phyloP scores from a whole-genome alignment of 129 eudicot species.

The Flaveria ramosissima region DNA sequence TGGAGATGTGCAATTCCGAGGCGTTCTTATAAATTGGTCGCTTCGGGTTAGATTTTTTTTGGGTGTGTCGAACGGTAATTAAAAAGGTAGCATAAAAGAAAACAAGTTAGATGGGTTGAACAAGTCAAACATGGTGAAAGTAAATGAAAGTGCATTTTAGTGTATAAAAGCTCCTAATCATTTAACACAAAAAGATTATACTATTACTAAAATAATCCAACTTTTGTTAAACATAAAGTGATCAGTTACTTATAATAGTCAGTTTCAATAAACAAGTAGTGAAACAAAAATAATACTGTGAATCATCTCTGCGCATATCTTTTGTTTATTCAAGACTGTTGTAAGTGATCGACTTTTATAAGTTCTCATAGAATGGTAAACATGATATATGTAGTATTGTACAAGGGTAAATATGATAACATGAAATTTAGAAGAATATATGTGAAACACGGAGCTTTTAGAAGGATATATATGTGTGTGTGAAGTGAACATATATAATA shows the following conservation, averaged over 20 bases:
- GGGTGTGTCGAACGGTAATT: background rate
- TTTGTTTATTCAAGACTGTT: background rate
- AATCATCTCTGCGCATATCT: background rate
- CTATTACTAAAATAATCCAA: too few relatives aligned
- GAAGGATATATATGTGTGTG: background rate
- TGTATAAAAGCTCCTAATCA: background rate
- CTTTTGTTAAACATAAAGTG: background rate
- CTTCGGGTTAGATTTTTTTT: background rate
- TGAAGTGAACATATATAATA: conserved; percentile 26
- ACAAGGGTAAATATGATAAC: background rate
- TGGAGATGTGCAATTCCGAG: background rate
- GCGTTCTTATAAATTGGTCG: background rate
- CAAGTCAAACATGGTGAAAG: background rate
- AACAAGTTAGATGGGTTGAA: background rate
- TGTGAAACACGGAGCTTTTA: background rate
- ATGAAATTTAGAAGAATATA: background rate
- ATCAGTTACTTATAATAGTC: background rate
- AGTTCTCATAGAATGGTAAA: background rate
- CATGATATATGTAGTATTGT: background rate
- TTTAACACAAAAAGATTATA: background rate
- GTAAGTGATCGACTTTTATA: background rate
- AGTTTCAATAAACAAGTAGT: background rate
- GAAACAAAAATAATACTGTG: background rate
- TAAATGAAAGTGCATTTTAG: background rate
- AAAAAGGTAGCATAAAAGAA: background rate